Percentiles rank a stretch among this genome's conserved stretches.
These are phyloP conservation scores for Sporothrix mexicana DNA, from an alignment of 2,329 filamentous ascomycete species.

Conservation along the genomic window DNA sequence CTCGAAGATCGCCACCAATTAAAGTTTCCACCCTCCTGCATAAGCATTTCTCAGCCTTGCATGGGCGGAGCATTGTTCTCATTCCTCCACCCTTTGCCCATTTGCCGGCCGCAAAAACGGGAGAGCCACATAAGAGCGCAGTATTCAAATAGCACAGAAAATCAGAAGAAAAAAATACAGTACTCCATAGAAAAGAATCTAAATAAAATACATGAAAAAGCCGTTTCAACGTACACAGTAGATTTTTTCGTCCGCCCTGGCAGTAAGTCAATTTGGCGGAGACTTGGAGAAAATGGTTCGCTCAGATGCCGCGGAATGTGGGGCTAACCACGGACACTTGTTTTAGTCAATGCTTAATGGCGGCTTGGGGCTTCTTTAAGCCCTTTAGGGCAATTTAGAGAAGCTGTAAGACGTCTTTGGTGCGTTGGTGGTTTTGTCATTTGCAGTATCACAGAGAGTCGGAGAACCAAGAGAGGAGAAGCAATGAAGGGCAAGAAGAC, in stretches of 20 bases:
- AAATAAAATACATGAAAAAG: neutral
- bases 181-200: too few relatives aligned
- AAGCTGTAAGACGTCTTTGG: too few relatives aligned
- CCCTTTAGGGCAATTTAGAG: too few relatives aligned
- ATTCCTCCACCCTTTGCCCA: neutral
- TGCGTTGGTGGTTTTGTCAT: too few relatives aligned
- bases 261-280: neutral
- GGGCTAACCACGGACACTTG: neutral
- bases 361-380: neutral
- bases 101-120: neutral
- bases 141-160: neutral
- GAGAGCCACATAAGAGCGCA: conserved; percentile 2
- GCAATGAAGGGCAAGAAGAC: too few relatives aligned
- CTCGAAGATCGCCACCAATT: neutral
- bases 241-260: too few relatives aligned
- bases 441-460: too few relatives aligned
- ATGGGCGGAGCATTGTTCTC: neutral
- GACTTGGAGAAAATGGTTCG: neutral
- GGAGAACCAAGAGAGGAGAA: too few relatives aligned
- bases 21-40: conserved; percentile 27
- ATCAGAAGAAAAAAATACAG: neutral
- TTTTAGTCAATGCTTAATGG: neutral
- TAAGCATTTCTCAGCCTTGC: conserved; percentile 23
- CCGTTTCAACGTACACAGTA: neutral
- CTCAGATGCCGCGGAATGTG: neutral